Base-by-base conservation (phyloP, 306 rosid genomes). In the Dryas alaskensis region DNA sequence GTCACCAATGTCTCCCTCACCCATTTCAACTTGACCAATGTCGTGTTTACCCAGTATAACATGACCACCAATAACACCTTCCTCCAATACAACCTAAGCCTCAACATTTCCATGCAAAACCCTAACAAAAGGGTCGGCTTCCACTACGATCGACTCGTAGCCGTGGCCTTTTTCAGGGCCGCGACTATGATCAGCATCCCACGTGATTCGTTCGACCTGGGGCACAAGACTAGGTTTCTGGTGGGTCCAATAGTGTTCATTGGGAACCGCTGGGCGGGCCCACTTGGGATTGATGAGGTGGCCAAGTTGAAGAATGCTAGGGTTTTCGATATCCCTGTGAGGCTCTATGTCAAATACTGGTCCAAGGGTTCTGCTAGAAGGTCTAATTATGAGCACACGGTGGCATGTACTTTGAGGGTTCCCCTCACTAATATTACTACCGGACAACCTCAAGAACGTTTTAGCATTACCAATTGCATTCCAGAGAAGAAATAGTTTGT, bases 31-130 rank as follows among this genome's bases (percentile, higher is more conserved):
- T 31, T 31, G 37, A 31, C 37, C 37, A 31, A 87, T 13, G 83
- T 87, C 42, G 60, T 69, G 2, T 86, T 89, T 61, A 75, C 85
- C 3, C 78, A 70, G 48, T 82, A 84, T 73, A 73, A 84, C 73
- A 69, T 66, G 3, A 22, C 57, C 79, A 40, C 12, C 67, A 27
- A 46, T 49, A n/a, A 46, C 45, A 54, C 77, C 84, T 43, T 49
- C 63, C 48, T 68, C 47, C 14, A 37, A 4, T 51, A 50, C 73
- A 16, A 31, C 47, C 7, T 51, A 1, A 37, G 4, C 14, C 31
- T 51, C 49, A 37, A 51, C 0, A 5, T 51, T 8, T 37, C 27
- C 14, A 27, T 68, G 2, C 27, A 68, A 68, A 68, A 68, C 48
- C 60, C 47, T 31, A 39, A 44, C 48, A 1, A 10, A 54, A 17